These are phyloP conservation scores for Fomitopsis serialis DNA, from an alignment of 768 basidiomycete genomes.

Conservation along the genomic window DNA sequence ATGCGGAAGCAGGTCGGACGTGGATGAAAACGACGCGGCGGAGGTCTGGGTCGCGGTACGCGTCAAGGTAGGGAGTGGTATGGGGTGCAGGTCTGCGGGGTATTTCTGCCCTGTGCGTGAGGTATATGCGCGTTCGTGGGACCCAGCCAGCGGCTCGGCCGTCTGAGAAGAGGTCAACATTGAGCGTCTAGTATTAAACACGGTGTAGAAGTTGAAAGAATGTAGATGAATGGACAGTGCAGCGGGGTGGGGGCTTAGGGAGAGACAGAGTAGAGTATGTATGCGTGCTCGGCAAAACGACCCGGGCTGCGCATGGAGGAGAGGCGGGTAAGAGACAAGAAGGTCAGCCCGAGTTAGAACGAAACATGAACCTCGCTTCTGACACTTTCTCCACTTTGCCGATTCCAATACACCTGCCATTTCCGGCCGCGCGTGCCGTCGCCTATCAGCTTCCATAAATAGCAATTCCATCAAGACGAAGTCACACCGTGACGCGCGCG, in stretches of 20 bases:
- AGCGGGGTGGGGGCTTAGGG: not conserved
- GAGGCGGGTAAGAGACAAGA: not conserved
- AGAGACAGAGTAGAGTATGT: not conserved
- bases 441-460: not conserved
- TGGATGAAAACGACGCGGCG: conserved; percentile 16
- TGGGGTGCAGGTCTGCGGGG: conserved; percentile 3
- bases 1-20: conserved; percentile 15
- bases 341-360: no score
- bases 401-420: conserved; percentile 2
- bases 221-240: not conserved
- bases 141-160: conserved; percentile 9
- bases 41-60: conserved; percentile 14
- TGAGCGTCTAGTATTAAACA: conserved; percentile 8
- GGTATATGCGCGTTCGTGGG: not conserved
- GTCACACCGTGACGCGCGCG: conserved; percentile 4
- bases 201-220: not conserved
- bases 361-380: not conserved
- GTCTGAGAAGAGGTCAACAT: conserved; percentile 13
- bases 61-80: conserved; percentile 13
- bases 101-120: conserved; percentile 8
- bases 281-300: not conserved
- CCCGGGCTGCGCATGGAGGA: not conserved
- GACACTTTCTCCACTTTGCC: not conserved
- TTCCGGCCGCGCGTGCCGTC: not conserved
- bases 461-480: not conserved